phyloP scores from a whole-genome alignment of 139 green algal species.

The Nannochloris sp. region DNA sequence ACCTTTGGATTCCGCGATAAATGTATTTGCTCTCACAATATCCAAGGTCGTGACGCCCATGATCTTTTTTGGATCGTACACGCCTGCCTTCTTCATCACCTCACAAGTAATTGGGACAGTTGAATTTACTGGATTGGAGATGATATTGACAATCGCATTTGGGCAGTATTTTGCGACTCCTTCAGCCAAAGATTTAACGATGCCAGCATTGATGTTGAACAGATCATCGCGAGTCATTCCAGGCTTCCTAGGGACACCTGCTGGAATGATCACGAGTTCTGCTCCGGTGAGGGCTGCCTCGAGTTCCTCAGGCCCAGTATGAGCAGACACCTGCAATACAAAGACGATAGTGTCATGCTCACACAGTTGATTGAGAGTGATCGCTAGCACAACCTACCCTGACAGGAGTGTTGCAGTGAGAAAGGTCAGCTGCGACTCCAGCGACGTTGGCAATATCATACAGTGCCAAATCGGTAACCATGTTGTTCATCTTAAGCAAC shows the following conservation, averaged over 20 bases:
- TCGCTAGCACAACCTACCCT: slow-evolving; percentile 31
- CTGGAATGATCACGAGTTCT: slow-evolving; percentile 93
- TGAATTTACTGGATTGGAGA: slow-evolving; percentile 97
- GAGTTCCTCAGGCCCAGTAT: slow-evolving; percentile 74
- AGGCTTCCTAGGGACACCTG: slow-evolving; percentile 90
- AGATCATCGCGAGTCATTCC: slow-evolving; percentile 98
- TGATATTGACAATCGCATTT: slow-evolving; percentile 55
- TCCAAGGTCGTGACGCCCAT: slow-evolving; percentile 75
- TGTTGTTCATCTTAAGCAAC: slow-evolving; percentile 77
- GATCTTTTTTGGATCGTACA: slow-evolving; percentile 54
- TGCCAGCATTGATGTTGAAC: slow-evolving; percentile 98
- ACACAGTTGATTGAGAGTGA: background rate
- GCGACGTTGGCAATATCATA: slow-evolving; percentile 87
- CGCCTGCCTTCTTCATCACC: slow-evolving; percentile 76
- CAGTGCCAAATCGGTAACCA: slow-evolving; percentile 61
- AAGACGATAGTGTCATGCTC: background rate
- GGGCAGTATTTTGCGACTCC: slow-evolving; percentile 67
- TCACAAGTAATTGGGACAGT: slow-evolving; percentile 95
- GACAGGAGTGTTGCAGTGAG: slow-evolving; percentile 81
- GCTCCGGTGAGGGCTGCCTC: slow-evolving; percentile 61
- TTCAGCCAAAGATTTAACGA: slow-evolving; percentile 82
- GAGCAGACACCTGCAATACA: slow-evolving; percentile 43
- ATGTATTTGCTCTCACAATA: slow-evolving; percentile 73
- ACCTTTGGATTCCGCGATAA: slow-evolving; percentile 54
- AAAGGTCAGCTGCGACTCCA: slow-evolving; percentile 87